Base-by-base conservation (phyloP, 148 eudicot species). In the Cornus controversa region DNA sequence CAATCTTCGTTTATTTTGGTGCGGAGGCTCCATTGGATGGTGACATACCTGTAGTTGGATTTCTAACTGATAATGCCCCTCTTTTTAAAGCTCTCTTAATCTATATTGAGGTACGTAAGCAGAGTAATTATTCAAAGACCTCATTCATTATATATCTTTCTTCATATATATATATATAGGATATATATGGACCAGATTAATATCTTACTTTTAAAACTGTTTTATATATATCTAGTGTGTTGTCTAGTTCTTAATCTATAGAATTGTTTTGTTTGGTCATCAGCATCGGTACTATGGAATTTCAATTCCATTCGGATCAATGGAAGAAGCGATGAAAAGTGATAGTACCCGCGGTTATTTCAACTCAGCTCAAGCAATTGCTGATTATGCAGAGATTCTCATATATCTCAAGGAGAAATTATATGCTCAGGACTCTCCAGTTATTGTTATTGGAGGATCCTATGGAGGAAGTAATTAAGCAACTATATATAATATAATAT, bases 1-100 rank as follows among this genome's bases (percentile, higher is more conserved):
- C 83, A n/a, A 70, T 75, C 14, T 70, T 80, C 64, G 79, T 70
- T 11, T 62, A 47, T 47, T 45, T 75, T 13, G 83, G 10, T 45
- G 24, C 6, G 8, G 31, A 31, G 31, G 42, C 69, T 5, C 69
- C 20, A 28, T 5, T 67, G 14, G 69, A 28, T 4, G 40, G n/a
- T 67, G 69, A 67, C 24, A 2, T 28, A 13, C 20, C 60, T 18
- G 10, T 3, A 18, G 7, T 54, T 54, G 60, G 60, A 8, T 54
- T 54, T 54, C 60, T 54, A 4, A 54, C 60, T 18, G 60, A 54
- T 54, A 7, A 54, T 54, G 60, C 60, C 60, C 60, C 60, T 54
- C 60, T 1, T 54, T 54, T 54, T 54, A 54, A 54, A 54, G 60
- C 60, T 54, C 60, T 54, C 60, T 18, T 54, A 54, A 7, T 54